phyloP scores from a whole-genome alignment of 2,329 filamentous ascomycete genomes.

The Colletotrichum gloeosporioides region DNA sequence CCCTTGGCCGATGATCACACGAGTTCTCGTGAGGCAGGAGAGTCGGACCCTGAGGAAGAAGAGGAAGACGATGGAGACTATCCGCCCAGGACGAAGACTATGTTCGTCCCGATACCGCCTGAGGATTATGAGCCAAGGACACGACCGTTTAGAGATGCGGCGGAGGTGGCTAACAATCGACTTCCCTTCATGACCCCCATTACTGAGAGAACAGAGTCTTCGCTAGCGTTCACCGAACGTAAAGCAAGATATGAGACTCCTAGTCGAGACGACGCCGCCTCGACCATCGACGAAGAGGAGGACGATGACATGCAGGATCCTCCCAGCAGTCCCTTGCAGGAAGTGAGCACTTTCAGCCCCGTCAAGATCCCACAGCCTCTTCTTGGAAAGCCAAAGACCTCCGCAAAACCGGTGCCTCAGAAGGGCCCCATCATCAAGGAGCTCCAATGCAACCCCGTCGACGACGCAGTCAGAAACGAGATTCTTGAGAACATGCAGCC shows the following conservation, averaged over 20 bases:
- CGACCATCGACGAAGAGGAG: slow-evolving; percentile 30
- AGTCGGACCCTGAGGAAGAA: slow-evolving; percentile 32
- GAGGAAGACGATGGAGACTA: slow-evolving; percentile 39
- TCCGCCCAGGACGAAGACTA: slow-evolving; percentile 61
- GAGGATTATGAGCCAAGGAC: slow-evolving; percentile 85
- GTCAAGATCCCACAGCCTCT: slow-evolving; percentile 57
- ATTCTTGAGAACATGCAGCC: slow-evolving; percentile 80
- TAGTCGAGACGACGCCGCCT: slow-evolving; percentile 31
- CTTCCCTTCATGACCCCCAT: slow-evolving; percentile 99
- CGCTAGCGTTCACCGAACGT: slow-evolving; percentile 55
- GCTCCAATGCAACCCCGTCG: slow-evolving; percentile 85
- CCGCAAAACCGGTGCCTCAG: slow-evolving; percentile 46
- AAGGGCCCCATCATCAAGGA: slow-evolving; percentile 83
- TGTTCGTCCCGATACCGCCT: slow-evolving; percentile 81
- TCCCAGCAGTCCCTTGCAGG: slow-evolving; percentile 78
- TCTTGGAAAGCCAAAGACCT: slow-evolving; percentile 48
- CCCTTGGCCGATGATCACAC: slow-evolving; percentile 30
- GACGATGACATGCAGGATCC: slow-evolving; percentile 35
- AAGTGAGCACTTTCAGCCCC: slow-evolving; percentile 59
- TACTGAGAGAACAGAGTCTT: slow-evolving; percentile 92
- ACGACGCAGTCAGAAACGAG: slow-evolving; percentile 73
- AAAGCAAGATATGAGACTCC: slow-evolving; percentile 23
- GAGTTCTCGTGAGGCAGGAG: slow-evolving; percentile 25
- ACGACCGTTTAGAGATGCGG: slow-evolving; percentile 81
- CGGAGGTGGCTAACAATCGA: slow-evolving; percentile 83